These are phyloP conservation scores for Sporothrix euskadiensis DNA, from an alignment of 2,329 filamentous ascomycete genomes.

Conservation along the genomic window DNA sequence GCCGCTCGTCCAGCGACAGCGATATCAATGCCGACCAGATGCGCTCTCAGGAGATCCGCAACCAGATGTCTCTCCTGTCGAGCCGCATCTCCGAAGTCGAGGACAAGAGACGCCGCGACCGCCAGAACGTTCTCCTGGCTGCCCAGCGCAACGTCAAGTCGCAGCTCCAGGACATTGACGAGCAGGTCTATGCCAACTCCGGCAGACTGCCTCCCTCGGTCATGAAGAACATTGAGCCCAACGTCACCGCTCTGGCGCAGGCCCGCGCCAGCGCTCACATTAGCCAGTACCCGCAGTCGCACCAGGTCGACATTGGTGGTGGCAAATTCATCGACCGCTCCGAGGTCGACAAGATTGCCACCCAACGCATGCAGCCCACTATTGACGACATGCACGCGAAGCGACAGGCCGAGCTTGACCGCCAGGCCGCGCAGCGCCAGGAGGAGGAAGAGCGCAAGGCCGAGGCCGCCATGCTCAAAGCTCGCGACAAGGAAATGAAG, in stretches of 20 bases:
- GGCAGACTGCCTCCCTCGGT: constrained; percentile 70
- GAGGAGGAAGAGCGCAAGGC: constrained; percentile 56
- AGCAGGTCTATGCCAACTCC: constrained; percentile 73
- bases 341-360: constrained; percentile 78
- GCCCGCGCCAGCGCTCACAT: constrained; percentile 63
- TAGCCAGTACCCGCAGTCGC: constrained; percentile 51
- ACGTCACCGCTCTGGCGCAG: constrained; percentile 69
- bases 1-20: constrained; percentile 66
- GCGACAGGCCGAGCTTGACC: constrained; percentile 69
- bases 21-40: constrained; percentile 63
- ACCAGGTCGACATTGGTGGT: constrained; percentile 70
- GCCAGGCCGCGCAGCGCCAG: constrained; percentile 61
- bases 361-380: constrained; percentile 74
- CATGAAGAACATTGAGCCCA: constrained; percentile 75
- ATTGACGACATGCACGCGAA: constrained; percentile 81
- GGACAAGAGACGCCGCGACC: constrained; percentile 73
- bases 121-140: constrained; percentile 70
- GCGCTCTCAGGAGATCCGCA: constrained; percentile 68
- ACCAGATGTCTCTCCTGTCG: constrained; percentile 26
- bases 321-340: constrained; percentile 76
- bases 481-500: constrained; percentile 54
- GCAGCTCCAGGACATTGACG: constrained; percentile 76
- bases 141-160: constrained; percentile 86
- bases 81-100: constrained; percentile 52
- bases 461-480: constrained; percentile 48